These are phyloP conservation scores for Lipomyces japonicus DNA, from an alignment of 805 yeast species.

Conservation along the genomic window DNA sequence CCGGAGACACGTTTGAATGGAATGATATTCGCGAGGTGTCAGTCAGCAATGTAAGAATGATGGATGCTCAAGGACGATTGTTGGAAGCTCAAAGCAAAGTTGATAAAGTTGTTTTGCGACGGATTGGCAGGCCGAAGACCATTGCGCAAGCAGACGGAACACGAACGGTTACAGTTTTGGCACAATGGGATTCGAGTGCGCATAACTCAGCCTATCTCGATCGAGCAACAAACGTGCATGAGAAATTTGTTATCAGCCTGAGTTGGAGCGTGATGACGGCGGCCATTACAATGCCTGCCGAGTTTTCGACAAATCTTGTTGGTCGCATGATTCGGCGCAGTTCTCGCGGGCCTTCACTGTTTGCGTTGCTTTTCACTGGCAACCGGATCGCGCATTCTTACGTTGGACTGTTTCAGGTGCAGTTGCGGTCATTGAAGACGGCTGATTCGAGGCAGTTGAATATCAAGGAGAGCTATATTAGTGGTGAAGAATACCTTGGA, in stretches of 20 bases:
- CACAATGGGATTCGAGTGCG: constrained; percentile 31
- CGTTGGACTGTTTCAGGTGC: constrained; percentile 18
- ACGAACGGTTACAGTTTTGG: constrained; percentile 22
- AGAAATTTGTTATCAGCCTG: constrained; percentile 19
- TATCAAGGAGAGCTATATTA: constrained; percentile 12
- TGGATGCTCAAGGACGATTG: constrained; percentile 4
- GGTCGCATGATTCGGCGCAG: constrained; percentile 15
- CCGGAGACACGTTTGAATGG: constrained; percentile 28
- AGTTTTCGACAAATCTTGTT: constrained; percentile 20
- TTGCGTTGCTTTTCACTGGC: constrained; percentile 16
- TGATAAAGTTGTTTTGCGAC: constrained; percentile 19
- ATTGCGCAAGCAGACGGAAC: constrained; percentile 30
- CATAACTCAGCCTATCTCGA: constrained; percentile 23
- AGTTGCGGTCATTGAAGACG: constrained; percentile 12
- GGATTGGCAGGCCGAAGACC: constrained; percentile 16
- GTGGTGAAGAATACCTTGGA: constrained; percentile 24
- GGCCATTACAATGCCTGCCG: constrained; percentile 16
- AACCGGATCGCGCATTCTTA: constrained; percentile 12
- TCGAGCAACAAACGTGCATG: constrained; percentile 22
- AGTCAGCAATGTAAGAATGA: constrained; percentile 8
- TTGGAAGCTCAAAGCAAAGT: constrained; percentile 6
- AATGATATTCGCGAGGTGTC: constrained; percentile 13
- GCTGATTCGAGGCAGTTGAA: constrained; percentile 8
- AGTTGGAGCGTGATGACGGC: constrained; percentile 24
- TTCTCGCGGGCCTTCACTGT: constrained; percentile 16